Evolutionary conservation across 148 eudicot genomes (phyloP), one percentile per base, ranked within the genome.

Genomic region (Hydrangea macrophylla): DNA sequence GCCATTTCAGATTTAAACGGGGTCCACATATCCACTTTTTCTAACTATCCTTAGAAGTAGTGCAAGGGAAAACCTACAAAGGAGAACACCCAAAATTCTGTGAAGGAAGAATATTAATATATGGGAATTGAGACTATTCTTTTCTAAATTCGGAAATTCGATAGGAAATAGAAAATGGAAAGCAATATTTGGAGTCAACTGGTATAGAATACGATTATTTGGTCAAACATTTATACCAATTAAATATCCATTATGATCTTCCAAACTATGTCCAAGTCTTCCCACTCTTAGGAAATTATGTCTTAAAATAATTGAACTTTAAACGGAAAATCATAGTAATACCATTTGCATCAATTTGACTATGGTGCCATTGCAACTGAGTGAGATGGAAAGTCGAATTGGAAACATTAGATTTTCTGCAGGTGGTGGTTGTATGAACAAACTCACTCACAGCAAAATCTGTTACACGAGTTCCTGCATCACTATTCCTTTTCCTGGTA

Each of bases 331-430:
- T 28, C 57, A 70, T 18, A 51, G 53, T 53, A n/a, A 75, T 73
- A 88, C 94, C 94, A 57, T 81, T 73, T 25, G 81, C 40, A 63
- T 84, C 85, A 42, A 67, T 60, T 57, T 82, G 86, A 80, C 80
- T 79, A 68, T 62, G 85, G 67, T 85, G 86, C 90, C 89, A 83
- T 64, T 90, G 84, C 84, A 90, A 69, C 67, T 85, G 89, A 57
- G 83, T 86, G 70, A 79, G 76, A 67, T 81, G 86, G 62, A 90
- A 75, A 9, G 86, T 79, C 35, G 88, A 78, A 75, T 87, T 87
- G 32, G 87, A 80, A 57, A 77, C 80, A 70, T 80, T 82, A 15
- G 88, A 72, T 70, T 72, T 76, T 61, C 78, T 77, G 71, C 85
- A 72, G 33, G 86, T 79, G 40, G 86, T 79, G 20, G 89, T 80